Evolutionary conservation across 139 green algal genomes (phyloP), one percentile per base, ranked within the genome.

Genomic region (Micromonas pusilla): DNA sequence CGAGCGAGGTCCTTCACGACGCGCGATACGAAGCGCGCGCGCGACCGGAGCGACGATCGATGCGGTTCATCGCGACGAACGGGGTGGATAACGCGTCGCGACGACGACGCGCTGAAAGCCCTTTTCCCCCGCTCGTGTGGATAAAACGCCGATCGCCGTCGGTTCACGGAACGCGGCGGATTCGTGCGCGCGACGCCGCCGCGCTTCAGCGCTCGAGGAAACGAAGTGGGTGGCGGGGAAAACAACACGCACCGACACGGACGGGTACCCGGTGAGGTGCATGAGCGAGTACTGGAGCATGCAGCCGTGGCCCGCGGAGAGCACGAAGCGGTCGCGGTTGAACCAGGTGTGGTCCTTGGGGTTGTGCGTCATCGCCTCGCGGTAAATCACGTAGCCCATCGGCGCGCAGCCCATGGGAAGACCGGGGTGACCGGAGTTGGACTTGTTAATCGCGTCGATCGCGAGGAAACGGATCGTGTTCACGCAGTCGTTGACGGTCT

Each of bases 221-320:
- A 16, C 45, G 45, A 16, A 9, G 45, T 16, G 45, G 45, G 45
- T 57, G 9, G 9, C 9, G 45, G 9, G 16, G 45, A 57, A 57
- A 57, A 16, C 9, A 57, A 70, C 23, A 53, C 73, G 26, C 70
- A 93, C 87, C 73, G 81, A 79, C 33, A 97, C 89, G 78, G 85
- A 87, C 73, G 94, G 86, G 84, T 96, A 99, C 84, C 95, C 95
- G 36, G 88, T 84, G 70, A 99, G 86, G 88, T 99, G 93, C 80
- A 99, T 84, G 81, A 98, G 84, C n/a, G 92, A 86, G 83, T 98
- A 98, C 83, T 96, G 92, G 64, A 98, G 93, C 95, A 99, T 99
- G 85, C 90, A 98, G 52, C 93, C 95, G 89, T 99, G 95, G 65
- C 95, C 95, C 73, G 94, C 94, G 28, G 94, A 98, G 68, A 99